Percentiles rank a stretch among this genome's conserved stretches.
phyloP scores from a whole-genome alignment of 441 rosid species.

The Croton laevigatus region DNA sequence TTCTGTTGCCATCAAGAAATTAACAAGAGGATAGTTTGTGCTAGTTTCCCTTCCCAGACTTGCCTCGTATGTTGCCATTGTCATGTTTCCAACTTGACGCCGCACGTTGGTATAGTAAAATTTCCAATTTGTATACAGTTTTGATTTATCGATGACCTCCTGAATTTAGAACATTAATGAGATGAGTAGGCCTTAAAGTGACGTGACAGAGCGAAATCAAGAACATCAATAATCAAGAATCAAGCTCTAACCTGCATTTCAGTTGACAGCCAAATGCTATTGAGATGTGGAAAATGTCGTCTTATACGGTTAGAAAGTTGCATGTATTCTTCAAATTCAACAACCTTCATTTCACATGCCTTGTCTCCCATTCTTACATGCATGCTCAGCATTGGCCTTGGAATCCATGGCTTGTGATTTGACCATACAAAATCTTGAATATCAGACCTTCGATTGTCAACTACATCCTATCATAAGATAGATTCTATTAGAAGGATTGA shows the following conservation, averaged over 20 bases:
- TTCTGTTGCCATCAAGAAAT: conserved; percentile 87
- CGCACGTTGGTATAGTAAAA: conserved; percentile 76
- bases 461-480: conserved; percentile 29
- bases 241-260: conserved; percentile 72
- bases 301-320: conserved; percentile 58
- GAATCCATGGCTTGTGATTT: conserved; percentile 79
- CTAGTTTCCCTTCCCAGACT: conserved; percentile 90
- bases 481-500: neutral
- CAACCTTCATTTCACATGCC: conserved; percentile 89
- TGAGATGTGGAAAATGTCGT: conserved; percentile 63
- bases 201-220: no score
- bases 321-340: conserved; percentile 66
- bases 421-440: conserved; percentile 81
- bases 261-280: conserved; percentile 81
- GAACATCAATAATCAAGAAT: neutral
- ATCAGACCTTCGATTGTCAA: conserved; percentile 36
- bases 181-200: neutral
- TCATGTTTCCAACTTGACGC: conserved; percentile 73
- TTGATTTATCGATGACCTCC: conserved; percentile 69
- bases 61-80: conserved; percentile 80
- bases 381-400: conserved; percentile 84
- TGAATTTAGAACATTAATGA: conserved; percentile 14
- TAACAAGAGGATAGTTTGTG: conserved; percentile 88
- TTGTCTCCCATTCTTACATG: conserved; percentile 99
- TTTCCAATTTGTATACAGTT: conserved; percentile 50